phyloP scores from a whole-genome alignment of 148 eudicot genomes.

The Fagopyrum homotropicum region DNA sequence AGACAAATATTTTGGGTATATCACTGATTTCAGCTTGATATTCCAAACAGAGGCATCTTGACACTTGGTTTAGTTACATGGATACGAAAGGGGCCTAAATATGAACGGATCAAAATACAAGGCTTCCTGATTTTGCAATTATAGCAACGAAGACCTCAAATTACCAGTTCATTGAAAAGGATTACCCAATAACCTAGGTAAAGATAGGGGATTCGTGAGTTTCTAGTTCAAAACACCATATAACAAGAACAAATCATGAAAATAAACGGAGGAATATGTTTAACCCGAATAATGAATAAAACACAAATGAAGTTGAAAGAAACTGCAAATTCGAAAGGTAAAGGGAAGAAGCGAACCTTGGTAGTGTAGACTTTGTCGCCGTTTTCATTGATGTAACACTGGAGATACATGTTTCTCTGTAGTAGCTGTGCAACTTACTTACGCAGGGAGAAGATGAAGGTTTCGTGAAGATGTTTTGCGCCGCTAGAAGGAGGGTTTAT shows the following conservation, averaged over 20 bases:
- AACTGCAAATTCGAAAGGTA: background rate
- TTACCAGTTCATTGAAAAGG: background rate
- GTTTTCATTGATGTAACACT: constrained; percentile 83
- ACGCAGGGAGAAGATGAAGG: background rate
- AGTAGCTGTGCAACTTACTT: background rate
- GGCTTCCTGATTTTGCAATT: no score
- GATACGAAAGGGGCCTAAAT: no score
- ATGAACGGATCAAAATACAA: no score
- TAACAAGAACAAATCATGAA: background rate
- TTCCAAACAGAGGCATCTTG: no score
- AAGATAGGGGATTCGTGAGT: background rate
- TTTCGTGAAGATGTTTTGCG: no score
- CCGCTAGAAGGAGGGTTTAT: no score
- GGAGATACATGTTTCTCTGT: constrained; percentile 66
- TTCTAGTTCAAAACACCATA: background rate
- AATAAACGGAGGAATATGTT: background rate
- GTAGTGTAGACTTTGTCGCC: constrained; percentile 98
- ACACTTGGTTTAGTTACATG: no score
- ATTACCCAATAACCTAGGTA: background rate
- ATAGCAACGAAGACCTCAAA: background rate
- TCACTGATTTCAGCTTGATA: no score
- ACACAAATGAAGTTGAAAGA: background rate
- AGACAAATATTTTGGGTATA: no score
- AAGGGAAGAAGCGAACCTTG: constrained; percentile 37
- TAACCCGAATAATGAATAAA: background rate